Evolutionary conservation across 2,329 filamentous ascomycete genomes (phyloP), one percentile per base, ranked within the genome.

Genomic region (Penicillium sp.): DNA sequence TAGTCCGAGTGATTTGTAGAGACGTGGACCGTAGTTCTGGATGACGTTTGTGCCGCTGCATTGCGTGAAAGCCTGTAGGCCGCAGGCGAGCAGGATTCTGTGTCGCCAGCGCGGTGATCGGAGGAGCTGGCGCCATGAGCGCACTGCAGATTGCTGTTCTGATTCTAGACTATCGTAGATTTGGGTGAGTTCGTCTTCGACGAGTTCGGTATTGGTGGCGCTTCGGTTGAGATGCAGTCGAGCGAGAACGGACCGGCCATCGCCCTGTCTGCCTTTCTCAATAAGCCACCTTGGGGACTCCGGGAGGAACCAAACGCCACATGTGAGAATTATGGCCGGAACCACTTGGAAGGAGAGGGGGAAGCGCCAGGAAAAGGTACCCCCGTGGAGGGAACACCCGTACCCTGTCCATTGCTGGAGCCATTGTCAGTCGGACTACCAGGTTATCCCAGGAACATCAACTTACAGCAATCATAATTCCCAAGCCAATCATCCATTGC

Each of bases 371-470:
- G 67, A 63, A 36, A 73, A 70, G 36, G 63, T 55, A 16, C 58
- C 62, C 3, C 54, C 56, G 21, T 65, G 66, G 18, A 73, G 69
- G 9, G 74, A 73, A 47, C 70, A 74, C 3, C 74, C 75, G 54
- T 81, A 82, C n/a, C 80, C 79, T 21, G 81, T 69, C 79, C 79
- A 74, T 64, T 77, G 74, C 61, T 75, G 64, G 63, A 69, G 21
- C 62, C 22, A 44, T 47, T 18, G 48, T 55, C 7, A 44, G 9
- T 41, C 8, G 5, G 6, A 8, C 13, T 4, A n/a, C 36, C 5
- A 5, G 6, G 32, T n/a, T 14, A 24, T n/a, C 27, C 3, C 56
- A 65, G 13, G 50, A 59, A 29, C 52, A 27, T 27, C 7, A 46
- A 59, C 68, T 57, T 60, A 70, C 68, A 38, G 77, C 76, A 22